A percentile compares a stretch with the other conserved stretches of the same genome.
phyloP scores from a whole-genome alignment of 2,329 filamentous ascomycete species.

The Alternaria sp. region DNA sequence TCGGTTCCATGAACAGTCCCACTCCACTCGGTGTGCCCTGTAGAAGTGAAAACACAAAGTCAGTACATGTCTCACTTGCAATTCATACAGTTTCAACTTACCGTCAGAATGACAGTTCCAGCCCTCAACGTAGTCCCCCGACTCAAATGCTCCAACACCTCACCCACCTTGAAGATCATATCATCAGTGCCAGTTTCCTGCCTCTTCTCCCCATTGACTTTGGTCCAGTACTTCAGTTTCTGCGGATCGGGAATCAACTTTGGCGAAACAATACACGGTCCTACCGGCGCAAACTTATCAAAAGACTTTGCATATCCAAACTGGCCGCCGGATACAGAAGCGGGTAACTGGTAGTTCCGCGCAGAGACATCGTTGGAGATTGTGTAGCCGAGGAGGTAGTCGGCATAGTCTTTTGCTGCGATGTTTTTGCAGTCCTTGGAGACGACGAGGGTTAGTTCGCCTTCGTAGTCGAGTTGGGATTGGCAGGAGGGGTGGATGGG shows the following conservation, averaged over 20 bases:
- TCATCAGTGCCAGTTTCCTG: conserved; percentile 57
- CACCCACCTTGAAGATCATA: conserved; percentile 57
- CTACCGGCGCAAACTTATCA: conserved; percentile 57
- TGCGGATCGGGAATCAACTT: conserved; percentile 45
- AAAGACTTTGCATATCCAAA: conserved; percentile 57
- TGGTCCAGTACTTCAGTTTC: conserved; percentile 48
- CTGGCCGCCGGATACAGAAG: conserved; percentile 45
- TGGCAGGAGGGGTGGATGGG: conserved; percentile 45
- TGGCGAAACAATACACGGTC: conserved; percentile 51
- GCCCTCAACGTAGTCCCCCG: conserved; percentile 58
- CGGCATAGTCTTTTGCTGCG: conserved; percentile 63
- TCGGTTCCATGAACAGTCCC: conserved; percentile 50
- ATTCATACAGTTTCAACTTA: too few relatives aligned
- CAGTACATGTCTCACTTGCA: too few relatives aligned
- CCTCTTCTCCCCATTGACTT: conserved; percentile 56
- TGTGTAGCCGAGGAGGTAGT: conserved; percentile 71
- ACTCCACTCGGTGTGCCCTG: conserved; percentile 57
- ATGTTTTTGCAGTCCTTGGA: conserved; percentile 47
- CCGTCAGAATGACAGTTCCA: conserved; percentile 60
- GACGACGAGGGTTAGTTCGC: conserved; percentile 50
- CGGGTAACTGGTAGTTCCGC: conserved; percentile 60
- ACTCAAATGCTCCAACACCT: conserved; percentile 57
- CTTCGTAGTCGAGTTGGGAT: conserved; percentile 49
- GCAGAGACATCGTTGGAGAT: conserved; percentile 71
- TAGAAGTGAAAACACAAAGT: too few relatives aligned